Percentiles rank a stretch among this genome's conserved stretches.
Evolutionary conservation across 768 basidiomycete species (phyloP).

Genomic region (Kwoniella pini): DNA sequence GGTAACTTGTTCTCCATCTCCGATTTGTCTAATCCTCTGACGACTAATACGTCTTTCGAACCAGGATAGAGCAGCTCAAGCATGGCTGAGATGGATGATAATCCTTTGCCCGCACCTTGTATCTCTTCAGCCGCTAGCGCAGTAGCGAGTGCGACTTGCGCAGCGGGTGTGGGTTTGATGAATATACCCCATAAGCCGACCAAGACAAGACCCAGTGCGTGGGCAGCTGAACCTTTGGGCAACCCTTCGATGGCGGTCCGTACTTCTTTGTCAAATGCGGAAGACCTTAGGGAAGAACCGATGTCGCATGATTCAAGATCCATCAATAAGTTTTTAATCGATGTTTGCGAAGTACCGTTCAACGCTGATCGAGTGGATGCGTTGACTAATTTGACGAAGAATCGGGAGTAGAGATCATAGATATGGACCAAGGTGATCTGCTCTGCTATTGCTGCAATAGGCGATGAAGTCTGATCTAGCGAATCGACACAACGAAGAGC

Average conservation of each 20-base stretch:
- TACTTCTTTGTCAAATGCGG: constrained; percentile 47
- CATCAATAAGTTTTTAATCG: constrained; percentile 22
- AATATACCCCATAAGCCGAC: constrained; percentile 52
- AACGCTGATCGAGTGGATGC: constrained; percentile 27
- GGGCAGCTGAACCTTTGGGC: constrained; percentile 40
- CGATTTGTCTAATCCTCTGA: background rate
- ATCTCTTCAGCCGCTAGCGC: constrained; percentile 47
- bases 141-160: constrained; percentile 45
- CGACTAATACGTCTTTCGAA: constrained; percentile 14
- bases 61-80: constrained; percentile 45
- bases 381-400: constrained; percentile 48
- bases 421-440: constrained; percentile 48
- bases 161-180: constrained; percentile 32
- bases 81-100: constrained; percentile 44
- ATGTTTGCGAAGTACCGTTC: constrained; percentile 9
- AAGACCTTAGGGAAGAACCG: constrained; percentile 20
- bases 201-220: constrained; percentile 50
- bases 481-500: constrained; percentile 23
- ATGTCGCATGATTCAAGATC: constrained; percentile 31
- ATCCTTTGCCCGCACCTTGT: constrained; percentile 23
- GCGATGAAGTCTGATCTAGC: constrained; percentile 28
- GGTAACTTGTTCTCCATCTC: background rate
- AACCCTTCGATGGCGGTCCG: constrained; percentile 33
- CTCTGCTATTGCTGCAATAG: constrained; percentile 49
- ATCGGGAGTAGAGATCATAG: constrained; percentile 43